Evolutionary conservation across 2,329 filamentous ascomycete species (phyloP), one percentile per base, ranked within the genome.

Genomic region (Aspergillus novofumigatus): DNA sequence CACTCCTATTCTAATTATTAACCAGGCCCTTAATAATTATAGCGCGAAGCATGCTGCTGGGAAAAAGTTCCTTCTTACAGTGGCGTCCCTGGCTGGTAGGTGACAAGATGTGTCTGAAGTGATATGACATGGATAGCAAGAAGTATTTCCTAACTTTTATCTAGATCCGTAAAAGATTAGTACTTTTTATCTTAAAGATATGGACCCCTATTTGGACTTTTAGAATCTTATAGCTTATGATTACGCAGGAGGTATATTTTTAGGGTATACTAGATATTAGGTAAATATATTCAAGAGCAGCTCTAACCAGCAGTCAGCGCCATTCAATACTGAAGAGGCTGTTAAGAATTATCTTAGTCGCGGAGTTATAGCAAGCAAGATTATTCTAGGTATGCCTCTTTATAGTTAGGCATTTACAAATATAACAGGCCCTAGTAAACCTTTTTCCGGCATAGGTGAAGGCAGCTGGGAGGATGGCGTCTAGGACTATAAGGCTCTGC

Each of bases 341-440:
- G 77, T 97, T 4, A 77, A 85, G 9, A 81, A 86, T 65, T 97
- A 97, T 76, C 78, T 83, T 21, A 69, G 76, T 1, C 80, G 81
- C 3, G 86, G 87, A 7, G 86, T 96, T 0, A 69, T 81, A 0
- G 71, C 85, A 0, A 70, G 80, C 61, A 96, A 96, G 76, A 84
- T 97, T 52, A 89, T 96, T 2, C 73, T 97, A 14, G 92, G 93
- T 3, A 93, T 96, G 89, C 92, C 93, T 2, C 78, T 97, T 9
- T 97, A 97, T 70, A 93, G 92, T 0, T 88, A 92, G 35, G 86
- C 91, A 0, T 97, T 97, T 71, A 81, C 86, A 65, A 83, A 86
- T 60, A 97, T 92, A 0, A 81, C 87, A 25, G 92, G 92, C 0
- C 82, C 86, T 0, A 93, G 93, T 1, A 72, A 78, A 26, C 76